Conservation (phyloP, 2,329 filamentous ascomycete genomes). For the Xylariaceae sp. region DNA sequence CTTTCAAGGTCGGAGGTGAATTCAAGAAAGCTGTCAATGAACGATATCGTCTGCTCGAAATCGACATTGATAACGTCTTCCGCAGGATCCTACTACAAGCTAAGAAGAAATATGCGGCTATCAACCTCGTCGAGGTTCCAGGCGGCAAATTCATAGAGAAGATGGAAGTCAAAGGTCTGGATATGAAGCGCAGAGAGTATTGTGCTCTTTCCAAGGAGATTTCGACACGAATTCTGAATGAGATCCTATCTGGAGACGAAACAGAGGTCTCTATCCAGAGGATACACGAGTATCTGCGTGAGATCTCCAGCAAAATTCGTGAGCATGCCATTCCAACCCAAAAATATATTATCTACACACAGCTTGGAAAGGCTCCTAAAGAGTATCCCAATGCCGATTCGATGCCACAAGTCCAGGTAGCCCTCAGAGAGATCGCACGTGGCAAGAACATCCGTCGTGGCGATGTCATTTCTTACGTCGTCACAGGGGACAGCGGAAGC, state of each 20-base stretch:
- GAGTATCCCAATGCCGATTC: slow-evolving; percentile 92
- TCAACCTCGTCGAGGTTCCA: slow-evolving; percentile 78
- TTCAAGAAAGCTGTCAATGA: slow-evolving; percentile 97
- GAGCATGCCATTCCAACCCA: slow-evolving; percentile 67
- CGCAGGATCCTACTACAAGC: slow-evolving; percentile 87
- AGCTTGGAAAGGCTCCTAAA: slow-evolving; percentile 88
- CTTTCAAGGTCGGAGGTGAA: slow-evolving; percentile 84
- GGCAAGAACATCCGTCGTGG: slow-evolving; percentile 88
- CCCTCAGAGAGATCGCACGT: slow-evolving; percentile 77
- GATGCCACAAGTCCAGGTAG: slow-evolving; percentile 97
- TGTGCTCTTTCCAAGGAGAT: slow-evolving; percentile 94
- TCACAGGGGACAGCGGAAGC: slow-evolving; percentile 67
- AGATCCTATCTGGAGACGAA: slow-evolving; percentile 91
- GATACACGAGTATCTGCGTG: slow-evolving; percentile 88
- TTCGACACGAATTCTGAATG: slow-evolving; percentile 83
- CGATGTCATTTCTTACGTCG: slow-evolving; percentile 94
- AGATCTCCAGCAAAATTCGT: slow-evolving; percentile 83
- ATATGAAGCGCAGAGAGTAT: slow-evolving; percentile 97
- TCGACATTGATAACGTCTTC: slow-evolving; percentile 98
- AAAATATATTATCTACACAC: slow-evolving; percentile 97
- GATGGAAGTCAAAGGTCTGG: slow-evolving; percentile 95
- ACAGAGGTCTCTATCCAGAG: slow-evolving; percentile 81
- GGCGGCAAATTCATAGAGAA: slow-evolving; percentile 90
- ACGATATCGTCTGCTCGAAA: slow-evolving; percentile 86
- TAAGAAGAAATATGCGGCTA: slow-evolving; percentile 98